A percentile compares a stretch with the other conserved stretches of the same genome.
These are phyloP conservation scores for Chamaecrista fasciculata DNA, from an alignment of 306 rosid species.

Conservation along the genomic window DNA sequence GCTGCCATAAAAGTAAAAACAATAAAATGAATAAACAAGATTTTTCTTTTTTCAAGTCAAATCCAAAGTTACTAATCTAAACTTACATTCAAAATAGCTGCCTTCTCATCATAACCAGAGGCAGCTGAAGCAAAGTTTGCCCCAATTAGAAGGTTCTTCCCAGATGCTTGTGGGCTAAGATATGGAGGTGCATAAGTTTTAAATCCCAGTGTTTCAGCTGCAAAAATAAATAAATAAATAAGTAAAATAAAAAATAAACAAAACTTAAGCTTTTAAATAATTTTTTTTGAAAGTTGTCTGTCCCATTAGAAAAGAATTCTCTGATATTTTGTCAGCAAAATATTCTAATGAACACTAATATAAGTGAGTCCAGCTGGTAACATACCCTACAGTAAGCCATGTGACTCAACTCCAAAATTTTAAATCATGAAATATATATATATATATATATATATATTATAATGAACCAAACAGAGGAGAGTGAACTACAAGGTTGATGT, in stretches of 20 bases:
- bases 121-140: slow-evolving; percentile 98
- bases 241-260: slow-evolving; percentile 21
- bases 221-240: slow-evolving; percentile 14
- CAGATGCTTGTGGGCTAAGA: slow-evolving; percentile 93
- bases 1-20: slow-evolving; percentile 47
- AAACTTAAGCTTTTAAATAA: slow-evolving; percentile 27
- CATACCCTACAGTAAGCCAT: too few relatives aligned
- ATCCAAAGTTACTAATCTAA: neutral
- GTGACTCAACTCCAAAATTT: too few relatives aligned
- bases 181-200: slow-evolving; percentile 71
- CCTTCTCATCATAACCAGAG: slow-evolving; percentile 87
- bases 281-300: too few relatives aligned
- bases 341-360: neutral
- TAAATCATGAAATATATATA: too few relatives aligned
- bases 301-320: too few relatives aligned
- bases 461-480: neutral
- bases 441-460: too few relatives aligned
- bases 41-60: neutral
- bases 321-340: neutral
- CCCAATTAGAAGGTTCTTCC: slow-evolving; percentile 86
- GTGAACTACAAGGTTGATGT: neutral
- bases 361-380: too few relatives aligned
- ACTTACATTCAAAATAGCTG: slow-evolving; percentile 67
- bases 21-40: neutral
- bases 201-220: slow-evolving; percentile 86